Conservation (phyloP, 768 basidiomycete species). For the Dacryopinax spathularia region DNA sequence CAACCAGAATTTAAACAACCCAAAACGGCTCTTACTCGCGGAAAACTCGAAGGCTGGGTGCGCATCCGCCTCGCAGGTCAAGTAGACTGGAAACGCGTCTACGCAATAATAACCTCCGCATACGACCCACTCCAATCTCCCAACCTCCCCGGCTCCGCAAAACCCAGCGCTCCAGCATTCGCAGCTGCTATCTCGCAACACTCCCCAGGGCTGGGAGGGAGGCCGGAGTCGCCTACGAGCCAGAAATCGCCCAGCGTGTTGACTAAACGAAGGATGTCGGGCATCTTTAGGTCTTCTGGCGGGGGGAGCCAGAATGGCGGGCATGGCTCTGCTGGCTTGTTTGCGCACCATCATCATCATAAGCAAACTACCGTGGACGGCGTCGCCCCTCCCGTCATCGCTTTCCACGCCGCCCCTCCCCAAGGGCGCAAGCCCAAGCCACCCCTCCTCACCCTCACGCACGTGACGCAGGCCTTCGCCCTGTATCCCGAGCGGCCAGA, state of each 20-base stretch:
- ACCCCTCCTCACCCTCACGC: constrained; percentile 50
- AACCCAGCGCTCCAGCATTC: neutral
- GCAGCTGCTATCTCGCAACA: neutral
- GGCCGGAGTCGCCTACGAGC: neutral
- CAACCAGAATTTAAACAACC: constrained; percentile 31
- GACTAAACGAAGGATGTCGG: constrained; percentile 13
- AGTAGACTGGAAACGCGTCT: constrained; percentile 88
- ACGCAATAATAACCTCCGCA: constrained; percentile 57
- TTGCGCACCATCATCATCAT: neutral
- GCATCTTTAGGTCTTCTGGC: neutral
- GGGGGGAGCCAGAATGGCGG: neutral
- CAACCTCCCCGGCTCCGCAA: neutral
- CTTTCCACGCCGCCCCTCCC: constrained; percentile 40
- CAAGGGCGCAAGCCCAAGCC: constrained; percentile 66
- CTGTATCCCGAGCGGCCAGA: constrained; percentile 95
- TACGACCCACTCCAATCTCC: constrained; percentile 8
- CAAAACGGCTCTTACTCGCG: constrained; percentile 48
- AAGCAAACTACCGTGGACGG: neutral
- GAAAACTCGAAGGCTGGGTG: constrained; percentile 83
- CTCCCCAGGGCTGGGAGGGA: neutral
- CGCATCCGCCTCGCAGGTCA: constrained; percentile 87
- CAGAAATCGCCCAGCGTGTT: constrained; percentile 16
- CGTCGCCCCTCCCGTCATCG: constrained; percentile 29
- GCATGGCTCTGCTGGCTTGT: neutral
- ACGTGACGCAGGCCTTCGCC: constrained; percentile 74